Evolutionary conservation across 2,329 filamentous ascomycete genomes (phyloP).

Genomic region (Colletotrichum caudatum): DNA sequence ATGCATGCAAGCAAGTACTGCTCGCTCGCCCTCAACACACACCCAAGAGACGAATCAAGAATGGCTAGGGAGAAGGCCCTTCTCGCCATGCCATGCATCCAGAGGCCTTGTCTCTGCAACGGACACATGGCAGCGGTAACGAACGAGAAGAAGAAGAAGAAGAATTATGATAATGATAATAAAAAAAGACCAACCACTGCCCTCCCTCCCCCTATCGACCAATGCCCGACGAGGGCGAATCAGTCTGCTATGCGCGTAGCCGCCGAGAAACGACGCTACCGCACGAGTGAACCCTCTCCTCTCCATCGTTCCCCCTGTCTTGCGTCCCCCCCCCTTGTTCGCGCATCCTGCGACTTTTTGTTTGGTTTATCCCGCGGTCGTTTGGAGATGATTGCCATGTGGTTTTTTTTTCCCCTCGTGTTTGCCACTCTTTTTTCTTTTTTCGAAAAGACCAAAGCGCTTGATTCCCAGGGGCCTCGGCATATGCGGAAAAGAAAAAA

Average conservation of each 20-base stretch:
- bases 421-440: no score
- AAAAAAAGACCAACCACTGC: no score
- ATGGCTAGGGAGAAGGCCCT: no score
- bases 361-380: not conserved
- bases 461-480: no score
- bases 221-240: conserved; percentile 6
- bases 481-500: no score
- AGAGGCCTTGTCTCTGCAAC: not conserved
- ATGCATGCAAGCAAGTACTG: not conserved
- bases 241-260: conserved; percentile 18
- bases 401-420: no score
- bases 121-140: not conserved
- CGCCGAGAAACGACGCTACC: conserved; percentile 25
- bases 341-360: not conserved
- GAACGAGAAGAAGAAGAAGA: not conserved
- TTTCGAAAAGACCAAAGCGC: no score
- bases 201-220: not conserved
- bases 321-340: not conserved
- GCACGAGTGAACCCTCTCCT: not conserved
- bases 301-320: not conserved
- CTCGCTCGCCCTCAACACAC: no score
- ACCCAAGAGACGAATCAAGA: not conserved
- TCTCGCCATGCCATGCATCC: not conserved
- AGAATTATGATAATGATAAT: no score
- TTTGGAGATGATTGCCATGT: not conserved